Percentiles rank a stretch among this genome's conserved stretches.
phyloP scores from a whole-genome alignment of 805 yeast species.

The Starmerella scarabaei region DNA sequence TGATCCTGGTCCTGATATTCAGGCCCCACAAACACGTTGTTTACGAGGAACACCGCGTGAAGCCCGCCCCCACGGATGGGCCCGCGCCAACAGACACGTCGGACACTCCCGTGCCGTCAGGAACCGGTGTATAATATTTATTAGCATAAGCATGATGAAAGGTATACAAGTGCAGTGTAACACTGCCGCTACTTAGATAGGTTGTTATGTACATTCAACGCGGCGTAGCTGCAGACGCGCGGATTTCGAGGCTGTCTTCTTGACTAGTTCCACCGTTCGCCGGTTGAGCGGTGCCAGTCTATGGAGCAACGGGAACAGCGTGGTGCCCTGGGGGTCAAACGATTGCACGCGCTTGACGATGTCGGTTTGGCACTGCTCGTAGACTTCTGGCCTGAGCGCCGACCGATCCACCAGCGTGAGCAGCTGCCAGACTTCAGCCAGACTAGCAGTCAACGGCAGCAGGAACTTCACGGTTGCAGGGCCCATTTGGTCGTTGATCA shows the following conservation, averaged over 20 bases:
- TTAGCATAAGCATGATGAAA: too few species aligned
- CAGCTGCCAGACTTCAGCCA: conserved; percentile 22
- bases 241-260: too few species aligned
- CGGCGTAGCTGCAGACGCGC: conserved; percentile 1
- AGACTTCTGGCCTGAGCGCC: conserved; percentile 14
- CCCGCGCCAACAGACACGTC: background rate
- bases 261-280: too few species aligned
- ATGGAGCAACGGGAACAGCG: conserved; percentile 7
- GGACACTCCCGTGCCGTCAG: background rate
- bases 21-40: conserved; percentile 28
- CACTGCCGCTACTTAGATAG: too few species aligned
- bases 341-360: conserved; percentile 16
- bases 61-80: conserved; percentile 1
- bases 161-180: too few species aligned
- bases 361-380: conserved; percentile 21
- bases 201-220: background rate
- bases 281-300: too few species aligned
- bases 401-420: conserved; percentile 18
- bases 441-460: conserved; percentile 18
- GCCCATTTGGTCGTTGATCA: conserved; percentile 8
- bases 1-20: conserved; percentile 56
- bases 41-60: conserved; percentile 9
- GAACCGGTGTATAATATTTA: too few species aligned
- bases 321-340: background rate
- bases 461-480: conserved; percentile 20